Percentiles rank a stretch among this genome's conserved stretches.
Evolutionary conservation across 2,329 filamentous ascomycete species (phyloP).

Genomic region (Rhinocladiella mackenziei): DNA sequence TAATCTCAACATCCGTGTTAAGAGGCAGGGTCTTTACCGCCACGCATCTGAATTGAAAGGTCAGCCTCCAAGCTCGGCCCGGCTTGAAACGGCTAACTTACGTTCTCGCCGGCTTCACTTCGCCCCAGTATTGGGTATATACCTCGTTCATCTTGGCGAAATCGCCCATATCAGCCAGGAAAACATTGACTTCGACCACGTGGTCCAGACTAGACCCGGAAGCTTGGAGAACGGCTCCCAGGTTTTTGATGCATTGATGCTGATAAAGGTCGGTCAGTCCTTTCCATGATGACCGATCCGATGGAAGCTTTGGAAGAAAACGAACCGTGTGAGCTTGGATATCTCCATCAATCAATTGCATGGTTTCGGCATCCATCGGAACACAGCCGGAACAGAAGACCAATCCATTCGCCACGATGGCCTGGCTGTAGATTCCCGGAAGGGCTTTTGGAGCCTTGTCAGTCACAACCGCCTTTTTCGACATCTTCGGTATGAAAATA

Average conservation of each 20-base stretch:
- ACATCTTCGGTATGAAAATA: too few relatives aligned
- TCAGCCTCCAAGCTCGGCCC: not conserved
- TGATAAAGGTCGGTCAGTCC: slow-evolving; percentile 16
- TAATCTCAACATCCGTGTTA: slow-evolving; percentile 53
- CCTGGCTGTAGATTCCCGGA: slow-evolving; percentile 56
- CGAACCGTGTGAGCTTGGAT: slow-evolving; percentile 53
- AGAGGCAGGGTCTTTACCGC: slow-evolving; percentile 50
- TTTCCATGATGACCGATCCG: too few relatives aligned
- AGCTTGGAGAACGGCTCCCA: slow-evolving; percentile 56
- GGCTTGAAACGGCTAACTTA: not conserved
- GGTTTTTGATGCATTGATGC: slow-evolving; percentile 57
- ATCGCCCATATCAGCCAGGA: slow-evolving; percentile 61
- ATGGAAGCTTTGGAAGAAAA: too few relatives aligned
- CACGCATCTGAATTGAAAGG: slow-evolving; percentile 38
- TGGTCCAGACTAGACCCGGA: slow-evolving; percentile 57
- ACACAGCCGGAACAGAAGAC: slow-evolving; percentile 68
- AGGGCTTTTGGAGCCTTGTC: slow-evolving; percentile 50
- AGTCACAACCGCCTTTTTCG: slow-evolving; percentile 43
- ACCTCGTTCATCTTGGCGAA: slow-evolving; percentile 76
- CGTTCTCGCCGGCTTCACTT: slow-evolving; percentile 54
- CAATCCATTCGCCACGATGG: slow-evolving; percentile 59
- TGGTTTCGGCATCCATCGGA: slow-evolving; percentile 54
- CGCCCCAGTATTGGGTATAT: slow-evolving; percentile 64
- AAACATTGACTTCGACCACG: slow-evolving; percentile 64
- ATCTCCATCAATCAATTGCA: slow-evolving; percentile 53